Evolutionary conservation across 495 filamentous ascomycete genomes (phyloP).

Genomic region (Daldinia caldariorum): DNA sequence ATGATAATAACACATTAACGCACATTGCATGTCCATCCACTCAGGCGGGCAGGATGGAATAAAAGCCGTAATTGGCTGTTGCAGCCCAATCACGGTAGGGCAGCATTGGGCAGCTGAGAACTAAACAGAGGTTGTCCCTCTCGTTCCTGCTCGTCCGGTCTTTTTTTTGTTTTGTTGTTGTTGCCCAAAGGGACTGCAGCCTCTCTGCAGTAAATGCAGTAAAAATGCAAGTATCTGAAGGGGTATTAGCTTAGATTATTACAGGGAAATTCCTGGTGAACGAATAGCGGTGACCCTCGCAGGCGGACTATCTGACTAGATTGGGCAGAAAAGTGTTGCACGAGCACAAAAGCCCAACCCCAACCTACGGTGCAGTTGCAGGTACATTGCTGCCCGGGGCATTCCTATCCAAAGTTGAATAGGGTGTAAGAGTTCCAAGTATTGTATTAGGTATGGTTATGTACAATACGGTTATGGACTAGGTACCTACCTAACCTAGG

Average conservation of each 20-base stretch:
- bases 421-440: background rate
- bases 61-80: slow-evolving; percentile 36
- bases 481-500: no score
- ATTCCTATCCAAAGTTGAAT: slow-evolving; percentile 25
- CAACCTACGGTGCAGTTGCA: slow-evolving; percentile 23
- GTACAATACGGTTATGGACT: no score
- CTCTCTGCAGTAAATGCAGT: background rate
- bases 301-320: slow-evolving; percentile 43
- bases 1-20: slow-evolving; percentile 41
- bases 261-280: slow-evolving; percentile 40
- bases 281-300: slow-evolving; percentile 45
- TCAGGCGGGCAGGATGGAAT: slow-evolving; percentile 22
- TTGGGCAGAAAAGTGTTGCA: slow-evolving; percentile 48
- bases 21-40: slow-evolving; percentile 23
- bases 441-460: background rate
- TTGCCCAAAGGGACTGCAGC: slow-evolving; percentile 39
- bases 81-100: slow-evolving; percentile 47
- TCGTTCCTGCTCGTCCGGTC: slow-evolving; percentile 31
- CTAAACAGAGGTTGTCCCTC: slow-evolving; percentile 23
- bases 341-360: slow-evolving; percentile 41
- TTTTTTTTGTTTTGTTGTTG: slow-evolving; percentile 38
- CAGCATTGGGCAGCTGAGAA: slow-evolving; percentile 49
- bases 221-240: slow-evolving; percentile 22
- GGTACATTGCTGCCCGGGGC: slow-evolving; percentile 42
- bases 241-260: slow-evolving; percentile 34